Evolutionary conservation across 192 early-diverging fungal genomes (phyloP), one percentile per base, ranked within the genome.

Genomic region (Piromyces finnis): DNA sequence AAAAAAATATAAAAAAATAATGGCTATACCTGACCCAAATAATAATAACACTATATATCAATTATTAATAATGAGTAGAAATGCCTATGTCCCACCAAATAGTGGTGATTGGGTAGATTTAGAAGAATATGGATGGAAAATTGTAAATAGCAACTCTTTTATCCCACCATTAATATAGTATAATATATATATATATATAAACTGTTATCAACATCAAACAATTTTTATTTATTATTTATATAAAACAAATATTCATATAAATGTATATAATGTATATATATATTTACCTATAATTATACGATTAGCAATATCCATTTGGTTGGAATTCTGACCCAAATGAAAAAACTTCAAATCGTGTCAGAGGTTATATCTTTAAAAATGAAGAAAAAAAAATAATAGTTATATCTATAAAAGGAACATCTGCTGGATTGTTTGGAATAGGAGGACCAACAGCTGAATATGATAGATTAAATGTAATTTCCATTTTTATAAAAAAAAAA

Each of bases 341-440:
- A 5, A 51, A 22, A 51, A 51, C 18, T 14, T 15, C 41, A 2
- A 51, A 51, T 22, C 17, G 4, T 17, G 41, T 95, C 18, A 88
- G 95, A 30, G 96, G 95, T 13, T 95, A 98, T 83, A 91, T 98
- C 26, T 98, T 95, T 88, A 86, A 86, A 6, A 90, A 94, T 80
- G 80, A 83, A 5, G 79, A 86, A 39, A 89, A 94, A 79, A 87
- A 87, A 3, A 87, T 92, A 1, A 83, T 97, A 41, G 89, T 97
- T 78, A 88, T 98, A 79, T 89, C 92, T 27, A 86, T 98, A 79
- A 98, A 98, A 84, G 97, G 97, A 35, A 94, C 94, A 35, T 92
- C 87, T 51, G 90, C 89, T 39, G 87, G 86, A 26, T 85, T 93
- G 37, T 89, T 92, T 80, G 88, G 89, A 81, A 90, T 89, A 29